phyloP scores from a whole-genome alignment of 1,139 yeast species.

The Scheffersomyces segobiensis region DNA sequence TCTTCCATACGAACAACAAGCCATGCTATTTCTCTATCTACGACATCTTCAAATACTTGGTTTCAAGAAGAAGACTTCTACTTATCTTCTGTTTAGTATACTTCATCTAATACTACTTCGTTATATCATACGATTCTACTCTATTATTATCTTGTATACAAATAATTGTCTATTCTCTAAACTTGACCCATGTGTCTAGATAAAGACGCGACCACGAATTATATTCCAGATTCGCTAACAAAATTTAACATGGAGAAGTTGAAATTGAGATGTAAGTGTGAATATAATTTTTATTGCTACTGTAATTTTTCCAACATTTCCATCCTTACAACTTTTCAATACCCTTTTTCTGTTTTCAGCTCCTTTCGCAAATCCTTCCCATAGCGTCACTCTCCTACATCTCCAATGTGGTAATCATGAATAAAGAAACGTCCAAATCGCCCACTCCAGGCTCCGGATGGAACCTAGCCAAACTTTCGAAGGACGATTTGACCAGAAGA shows the following conservation, averaged over 20 bases:
- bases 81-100: no score
- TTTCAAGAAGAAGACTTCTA: no score
- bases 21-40: no score
- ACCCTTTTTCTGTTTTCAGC: not conserved
- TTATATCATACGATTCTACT: not conserved
- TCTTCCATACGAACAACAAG: no score
- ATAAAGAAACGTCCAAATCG: constrained; percentile 1
- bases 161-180: no score
- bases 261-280: not conserved
- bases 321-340: not conserved
- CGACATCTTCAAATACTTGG: no score
- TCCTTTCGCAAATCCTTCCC: not conserved
- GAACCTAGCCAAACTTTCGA: constrained; percentile 32
- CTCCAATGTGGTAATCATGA: constrained; percentile 1
- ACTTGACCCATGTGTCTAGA: not conserved
- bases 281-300: not conserved
- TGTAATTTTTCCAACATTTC: no score
- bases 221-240: not conserved
- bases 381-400: not conserved
- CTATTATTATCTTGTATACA: not conserved
- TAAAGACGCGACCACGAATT: not conserved
- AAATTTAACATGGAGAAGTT: not conserved
- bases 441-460: constrained; percentile 1
- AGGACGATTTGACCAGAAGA: constrained; percentile 47
- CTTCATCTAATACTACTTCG: not conserved